phyloP scores from a whole-genome alignment of 768 basidiomycete genomes.

The Tephrocybe sp. region DNA sequence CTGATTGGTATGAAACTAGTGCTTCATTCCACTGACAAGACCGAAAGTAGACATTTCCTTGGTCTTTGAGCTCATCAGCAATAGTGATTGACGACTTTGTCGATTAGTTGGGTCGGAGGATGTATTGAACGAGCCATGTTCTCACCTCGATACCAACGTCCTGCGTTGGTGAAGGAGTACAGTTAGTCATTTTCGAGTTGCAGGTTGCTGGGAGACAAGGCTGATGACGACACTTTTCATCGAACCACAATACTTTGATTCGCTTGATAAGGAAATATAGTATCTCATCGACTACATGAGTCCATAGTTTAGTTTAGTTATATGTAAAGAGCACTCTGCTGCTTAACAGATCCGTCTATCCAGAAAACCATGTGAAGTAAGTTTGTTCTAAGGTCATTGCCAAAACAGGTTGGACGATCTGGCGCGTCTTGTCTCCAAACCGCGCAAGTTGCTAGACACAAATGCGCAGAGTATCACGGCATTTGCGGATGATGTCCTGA shows the following conservation, averaged over 20 bases:
- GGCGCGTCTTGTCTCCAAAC: conserved; percentile 38
- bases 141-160: conserved; percentile 7
- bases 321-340: too few relatives aligned
- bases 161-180: conserved; percentile 5
- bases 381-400: conserved; percentile 47
- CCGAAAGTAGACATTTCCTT: conserved; percentile 77
- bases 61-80: conserved; percentile 64
- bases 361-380: too few relatives aligned
- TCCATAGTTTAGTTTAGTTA: too few relatives aligned
- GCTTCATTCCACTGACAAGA: conserved; percentile 67
- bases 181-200: conserved; percentile 18
- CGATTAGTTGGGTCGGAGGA: conserved; percentile 6
- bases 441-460: conserved; percentile 36
- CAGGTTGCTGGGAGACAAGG: conserved; percentile 3
- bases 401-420: conserved; percentile 52
- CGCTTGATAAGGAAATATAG: too few relatives aligned
- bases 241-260: too few relatives aligned
- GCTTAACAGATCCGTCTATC: too few relatives aligned
- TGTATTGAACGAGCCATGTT: not conserved
- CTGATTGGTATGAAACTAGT: conserved; percentile 65
- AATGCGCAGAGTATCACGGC: conserved; percentile 36
- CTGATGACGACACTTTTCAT: conserved; percentile 4
- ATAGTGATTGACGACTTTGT: conserved; percentile 41
- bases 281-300: too few relatives aligned
- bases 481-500: conserved; percentile 38